Conservation (phyloP, 352 stramenopile species). For the Phytopythium aichiense region DNA sequence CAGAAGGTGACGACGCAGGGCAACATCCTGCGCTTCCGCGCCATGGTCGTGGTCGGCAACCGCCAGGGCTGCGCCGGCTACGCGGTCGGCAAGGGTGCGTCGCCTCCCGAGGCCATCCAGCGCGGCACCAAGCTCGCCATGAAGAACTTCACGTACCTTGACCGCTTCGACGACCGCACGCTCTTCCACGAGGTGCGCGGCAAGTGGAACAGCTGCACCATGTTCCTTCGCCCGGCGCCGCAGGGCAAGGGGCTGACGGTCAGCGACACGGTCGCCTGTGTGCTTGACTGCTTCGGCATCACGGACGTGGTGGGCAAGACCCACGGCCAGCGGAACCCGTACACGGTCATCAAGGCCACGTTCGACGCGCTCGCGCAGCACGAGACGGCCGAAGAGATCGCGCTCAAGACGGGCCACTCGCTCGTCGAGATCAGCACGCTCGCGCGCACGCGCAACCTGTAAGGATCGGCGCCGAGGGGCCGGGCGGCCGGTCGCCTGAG, state of each 20-base stretch:
- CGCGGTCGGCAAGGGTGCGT: conserved; percentile 90
- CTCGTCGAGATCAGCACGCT: conserved; percentile 79
- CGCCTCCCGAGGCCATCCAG: conserved; percentile 84
- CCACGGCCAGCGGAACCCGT: conserved; percentile 92
- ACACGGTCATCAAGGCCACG: conserved; percentile 93
- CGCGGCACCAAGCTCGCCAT: conserved; percentile 88
- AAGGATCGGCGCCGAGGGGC: conserved; percentile 4
- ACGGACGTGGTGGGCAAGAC: conserved; percentile 91
- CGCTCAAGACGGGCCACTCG: conserved; percentile 89
- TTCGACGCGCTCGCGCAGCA: conserved; percentile 94
- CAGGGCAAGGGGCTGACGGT: conserved; percentile 73
- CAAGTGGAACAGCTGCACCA: conserved; percentile 94
- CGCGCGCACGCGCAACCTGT: conserved; percentile 66
- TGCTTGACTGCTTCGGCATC: conserved; percentile 91
- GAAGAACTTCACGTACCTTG: conserved; percentile 94
- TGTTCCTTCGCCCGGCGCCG: conserved; percentile 81
- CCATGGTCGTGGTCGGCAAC: conserved; percentile 93
- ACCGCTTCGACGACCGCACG: conserved; percentile 90
- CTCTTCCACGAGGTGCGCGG: conserved; percentile 91
- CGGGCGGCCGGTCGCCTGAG: not conserved
- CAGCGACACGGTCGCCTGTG: conserved; percentile 77
- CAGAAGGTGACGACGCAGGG: conserved; percentile 90
- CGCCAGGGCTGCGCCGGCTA: conserved; percentile 91
- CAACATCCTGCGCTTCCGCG: conserved; percentile 91
- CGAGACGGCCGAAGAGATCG: conserved; percentile 92